Conservation (phyloP, 345 rosid genomes). For the Cardiospermum halicacabum region DNA sequence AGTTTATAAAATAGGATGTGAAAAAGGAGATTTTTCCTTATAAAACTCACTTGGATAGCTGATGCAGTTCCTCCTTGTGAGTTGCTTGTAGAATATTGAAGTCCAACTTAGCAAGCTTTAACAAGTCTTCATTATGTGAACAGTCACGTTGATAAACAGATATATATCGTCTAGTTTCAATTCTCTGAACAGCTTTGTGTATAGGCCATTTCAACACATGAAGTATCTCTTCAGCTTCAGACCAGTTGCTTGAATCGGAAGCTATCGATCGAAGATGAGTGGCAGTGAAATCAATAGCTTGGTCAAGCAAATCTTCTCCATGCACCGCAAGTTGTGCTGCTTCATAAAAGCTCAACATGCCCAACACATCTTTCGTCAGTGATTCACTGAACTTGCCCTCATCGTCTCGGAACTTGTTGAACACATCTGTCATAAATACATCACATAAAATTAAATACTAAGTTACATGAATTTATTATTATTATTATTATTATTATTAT, state of each 20-base stretch:
- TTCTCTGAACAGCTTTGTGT: neutral
- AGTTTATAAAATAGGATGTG: neutral
- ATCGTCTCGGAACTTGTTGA: neutral
- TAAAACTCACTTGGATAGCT: neutral
- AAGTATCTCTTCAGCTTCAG: neutral
- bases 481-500: too few species aligned
- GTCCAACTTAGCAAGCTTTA: slow-evolving; percentile 14
- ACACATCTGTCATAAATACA: neutral
- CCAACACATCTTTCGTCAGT: neutral
- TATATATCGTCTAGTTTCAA: slow-evolving; percentile 9
- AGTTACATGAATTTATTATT: too few species aligned
- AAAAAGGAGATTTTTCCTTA: too few species aligned
- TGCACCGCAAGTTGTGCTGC: neutral
- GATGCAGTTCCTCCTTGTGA: slow-evolving; percentile 10
- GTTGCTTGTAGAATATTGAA: slow-evolving; percentile 9
- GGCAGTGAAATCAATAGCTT: neutral
- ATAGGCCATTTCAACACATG: neutral
- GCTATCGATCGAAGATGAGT: neutral
- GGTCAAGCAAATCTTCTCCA: neutral
- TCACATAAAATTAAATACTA: neutral
- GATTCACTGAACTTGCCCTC: neutral
- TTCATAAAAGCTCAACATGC: neutral
- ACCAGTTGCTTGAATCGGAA: neutral
- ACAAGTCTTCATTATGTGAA: neutral
- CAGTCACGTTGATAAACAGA: neutral